phyloP scores from a whole-genome alignment of 768 basidiomycete genomes.

The Cystobasidium ongulense region DNA sequence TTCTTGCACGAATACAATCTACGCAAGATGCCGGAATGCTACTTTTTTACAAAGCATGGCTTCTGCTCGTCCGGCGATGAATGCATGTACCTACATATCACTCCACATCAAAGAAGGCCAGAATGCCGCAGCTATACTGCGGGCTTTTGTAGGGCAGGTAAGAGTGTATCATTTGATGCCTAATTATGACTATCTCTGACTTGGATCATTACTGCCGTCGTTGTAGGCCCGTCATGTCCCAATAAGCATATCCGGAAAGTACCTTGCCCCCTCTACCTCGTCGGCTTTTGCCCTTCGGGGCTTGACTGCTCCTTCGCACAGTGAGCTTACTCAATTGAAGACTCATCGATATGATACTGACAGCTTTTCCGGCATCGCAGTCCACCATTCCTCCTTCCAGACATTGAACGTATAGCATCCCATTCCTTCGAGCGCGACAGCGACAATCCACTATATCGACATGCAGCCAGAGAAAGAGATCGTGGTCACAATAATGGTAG shows the following conservation, averaged over 20 bases:
- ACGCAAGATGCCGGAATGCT: conserved; percentile 95
- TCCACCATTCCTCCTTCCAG: conserved; percentile 61
- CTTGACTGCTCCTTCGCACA: conserved; percentile 56
- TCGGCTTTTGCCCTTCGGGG: conserved; percentile 86
- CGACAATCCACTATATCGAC: conserved; percentile 38
- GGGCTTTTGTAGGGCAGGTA: conserved; percentile 90
- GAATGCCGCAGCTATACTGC: conserved; percentile 94
- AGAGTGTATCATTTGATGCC: conserved; percentile 36
- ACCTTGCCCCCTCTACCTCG: conserved; percentile 79
- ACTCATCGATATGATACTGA: conserved; percentile 27
- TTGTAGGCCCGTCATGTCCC: conserved; percentile 70
- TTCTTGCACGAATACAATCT: conserved; percentile 99
- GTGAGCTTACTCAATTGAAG: conserved; percentile 33
- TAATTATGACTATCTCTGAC: conserved; percentile 4
- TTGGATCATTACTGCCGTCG: too few relatives aligned
- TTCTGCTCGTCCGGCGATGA: conserved; percentile 88
- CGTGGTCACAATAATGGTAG: conserved; percentile 34
- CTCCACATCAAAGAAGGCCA: conserved; percentile 79
- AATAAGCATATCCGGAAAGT: conserved; percentile 87
- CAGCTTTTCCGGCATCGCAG: conserved; percentile 70
- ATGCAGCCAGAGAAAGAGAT: conserved; percentile 10
- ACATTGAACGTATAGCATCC: conserved; percentile 85
- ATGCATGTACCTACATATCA: conserved; percentile 75
- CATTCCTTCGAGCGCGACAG: conserved; percentile 52
- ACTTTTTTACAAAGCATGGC: conserved; percentile 97